Evolutionary conservation across 2,329 filamentous ascomycete genomes (phyloP), one percentile per base, ranked within the genome.

Genomic region (Allantophomopsis lycopodina): DNA sequence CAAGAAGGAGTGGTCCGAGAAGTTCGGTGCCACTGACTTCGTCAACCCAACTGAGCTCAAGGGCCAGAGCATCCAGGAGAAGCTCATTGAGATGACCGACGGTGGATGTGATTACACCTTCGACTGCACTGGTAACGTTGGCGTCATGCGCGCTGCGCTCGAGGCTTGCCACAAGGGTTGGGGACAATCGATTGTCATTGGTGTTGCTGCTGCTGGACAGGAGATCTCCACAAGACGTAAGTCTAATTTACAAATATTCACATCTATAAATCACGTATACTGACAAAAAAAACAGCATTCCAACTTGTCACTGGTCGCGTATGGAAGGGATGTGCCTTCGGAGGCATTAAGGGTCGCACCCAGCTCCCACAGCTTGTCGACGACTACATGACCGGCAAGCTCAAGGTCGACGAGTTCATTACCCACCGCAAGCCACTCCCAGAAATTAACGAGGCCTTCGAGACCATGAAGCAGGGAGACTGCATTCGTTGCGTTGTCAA

Each of bases 341-440:
- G 91, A 51, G 91, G 91, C 53, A 88, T 98, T 72, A 98, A 96
- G 73, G 91, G 91, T 51, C 88, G 91, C 56, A 80, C 83, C 28
- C 91, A 98, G 67, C 76, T 98, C 48, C 82, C 83, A 36, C 79
- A 73, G 43, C 78, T 98, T 32, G 87, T 98, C 17, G 67, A 77
- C 50, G 89, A 96, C 63, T 98, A 98, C 66, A 71, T 93, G 61
- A 73, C 73, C 39, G 88, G 88, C 52, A 75, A 82, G 57, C 79
- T 98, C 58, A 96, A 95, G 79, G 91, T 96, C 35, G 89, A 96
- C 59, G 91, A 98, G 68, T 96, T 96, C 69, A 96, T 98, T 66
- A 98, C 91, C 23, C 91, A 98, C 68, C 79, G 88, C 52, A 85
- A 94, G 67, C 73, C 71, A 4, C 69, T 98, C 35, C 65, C 66